A percentile compares a stretch with the other conserved stretches of the same genome.
Conservation (phyloP, 1,284 basidiomycete genomes). For the Apiotrichum montevideense region DNA sequence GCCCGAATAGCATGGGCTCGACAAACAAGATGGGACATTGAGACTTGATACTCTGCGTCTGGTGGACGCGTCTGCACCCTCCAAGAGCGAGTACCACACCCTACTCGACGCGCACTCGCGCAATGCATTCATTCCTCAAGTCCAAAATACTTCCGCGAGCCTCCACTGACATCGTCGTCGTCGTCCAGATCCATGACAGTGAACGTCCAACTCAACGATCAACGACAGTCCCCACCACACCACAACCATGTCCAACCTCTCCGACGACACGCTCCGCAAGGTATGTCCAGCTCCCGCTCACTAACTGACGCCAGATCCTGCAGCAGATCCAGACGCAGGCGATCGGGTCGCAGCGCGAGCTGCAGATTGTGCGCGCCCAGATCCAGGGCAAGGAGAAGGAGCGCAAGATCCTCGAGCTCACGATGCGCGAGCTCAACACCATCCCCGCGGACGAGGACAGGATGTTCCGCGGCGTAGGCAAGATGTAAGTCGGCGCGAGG, state of each 20-base stretch:
- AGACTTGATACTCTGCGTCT: too few species aligned
- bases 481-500: conserved; percentile 59
- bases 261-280: conserved; percentile 81
- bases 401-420: conserved; percentile 76
- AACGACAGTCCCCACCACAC: background rate
- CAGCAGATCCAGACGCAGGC: conserved; percentile 83
- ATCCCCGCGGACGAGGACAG: conserved; percentile 54
- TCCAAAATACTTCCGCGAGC: too few species aligned
- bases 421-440: conserved; percentile 51
- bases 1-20: too few species aligned
- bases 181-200: too few species aligned
- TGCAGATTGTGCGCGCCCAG: conserved; percentile 67
- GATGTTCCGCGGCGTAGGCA: conserved; percentile 83
- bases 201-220: background rate
- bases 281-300: conserved; percentile 44
- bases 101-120: too few species aligned
- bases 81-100: too few species aligned
- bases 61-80: too few species aligned
- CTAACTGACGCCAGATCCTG: conserved; percentile 60
- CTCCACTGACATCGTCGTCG: too few species aligned
- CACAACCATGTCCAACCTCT: conserved; percentile 60
- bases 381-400: conserved; percentile 72
- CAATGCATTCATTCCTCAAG: too few species aligned
- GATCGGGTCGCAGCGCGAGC: conserved; percentile 67
- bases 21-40: too few species aligned